These are phyloP conservation scores for Globisporangium nagaii DNA, from an alignment of 352 stramenopile genomes.

Conservation along the genomic window DNA sequence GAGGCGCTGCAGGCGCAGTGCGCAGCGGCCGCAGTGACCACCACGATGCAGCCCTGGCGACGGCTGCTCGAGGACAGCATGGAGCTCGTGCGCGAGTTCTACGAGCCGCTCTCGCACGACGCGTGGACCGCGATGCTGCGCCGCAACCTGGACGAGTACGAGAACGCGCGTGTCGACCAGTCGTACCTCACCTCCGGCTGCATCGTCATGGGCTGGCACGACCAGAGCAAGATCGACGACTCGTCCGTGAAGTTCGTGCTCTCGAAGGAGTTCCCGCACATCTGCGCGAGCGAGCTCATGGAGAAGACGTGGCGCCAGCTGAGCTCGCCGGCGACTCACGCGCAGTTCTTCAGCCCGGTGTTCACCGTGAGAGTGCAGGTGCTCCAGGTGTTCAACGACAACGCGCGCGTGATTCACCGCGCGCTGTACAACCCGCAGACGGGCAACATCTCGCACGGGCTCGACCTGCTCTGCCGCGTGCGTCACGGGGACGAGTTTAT, in stretches of 20 bases:
- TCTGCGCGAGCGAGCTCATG: conserved; percentile 25
- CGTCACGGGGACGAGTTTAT: conserved; percentile 41
- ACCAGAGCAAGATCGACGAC: conserved; percentile 35
- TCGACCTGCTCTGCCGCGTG: conserved; percentile 52
- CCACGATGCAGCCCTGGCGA: not conserved
- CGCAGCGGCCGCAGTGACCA: not conserved
- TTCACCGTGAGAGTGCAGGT: conserved; percentile 38
- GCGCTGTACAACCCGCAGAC: conserved; percentile 54
- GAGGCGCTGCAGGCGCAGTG: conserved; percentile 16
- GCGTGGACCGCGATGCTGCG: conserved; percentile 14
- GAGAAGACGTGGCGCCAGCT: conserved; percentile 33
- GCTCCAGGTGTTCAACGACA: conserved; percentile 46
- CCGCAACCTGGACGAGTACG: conserved; percentile 24
- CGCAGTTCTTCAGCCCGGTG: conserved; percentile 29
- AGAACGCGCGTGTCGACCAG: conserved; percentile 16
- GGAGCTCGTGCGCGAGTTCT: conserved; percentile 39
- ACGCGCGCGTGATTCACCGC: conserved; percentile 49
- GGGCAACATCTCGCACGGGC: conserved; percentile 38
- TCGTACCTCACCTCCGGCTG: conserved; percentile 25
- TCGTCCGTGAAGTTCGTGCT: conserved; percentile 37
- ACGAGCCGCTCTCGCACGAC: conserved; percentile 19
- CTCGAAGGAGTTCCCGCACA: conserved; percentile 37
- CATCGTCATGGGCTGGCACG: conserved; percentile 48
- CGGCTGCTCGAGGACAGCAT: conserved; percentile 20
- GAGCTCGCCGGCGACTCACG: conserved; percentile 23